A percentile compares a stretch with the other conserved stretches of the same genome.
phyloP scores from a whole-genome alignment of 2,329 filamentous ascomycete genomes.

The Alternaria consortialis region DNA sequence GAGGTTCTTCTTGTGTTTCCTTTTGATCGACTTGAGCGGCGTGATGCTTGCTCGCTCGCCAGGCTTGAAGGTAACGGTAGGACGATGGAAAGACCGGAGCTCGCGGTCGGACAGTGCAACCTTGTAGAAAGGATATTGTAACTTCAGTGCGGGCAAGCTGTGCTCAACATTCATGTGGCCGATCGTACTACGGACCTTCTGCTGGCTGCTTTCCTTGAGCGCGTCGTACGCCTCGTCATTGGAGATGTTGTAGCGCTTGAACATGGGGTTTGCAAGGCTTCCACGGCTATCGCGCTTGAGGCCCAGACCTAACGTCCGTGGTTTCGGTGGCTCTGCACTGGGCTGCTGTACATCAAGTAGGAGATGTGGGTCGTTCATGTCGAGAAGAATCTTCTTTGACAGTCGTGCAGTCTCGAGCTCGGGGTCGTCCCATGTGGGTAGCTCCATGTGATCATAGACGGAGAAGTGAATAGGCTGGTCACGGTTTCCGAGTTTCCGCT shows the following conservation, averaged over 20 bases:
- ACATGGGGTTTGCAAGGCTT: constrained; percentile 75
- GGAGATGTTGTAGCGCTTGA: constrained; percentile 89
- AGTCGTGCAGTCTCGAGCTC: constrained; percentile 75
- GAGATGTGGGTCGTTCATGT: constrained; percentile 87
- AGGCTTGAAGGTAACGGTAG: constrained; percentile 75
- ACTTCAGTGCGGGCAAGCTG: constrained; percentile 86
- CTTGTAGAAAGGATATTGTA: constrained; percentile 96
- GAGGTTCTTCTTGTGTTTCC: constrained; percentile 81
- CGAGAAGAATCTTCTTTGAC: constrained; percentile 80
- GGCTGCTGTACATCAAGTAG: constrained; percentile 80
- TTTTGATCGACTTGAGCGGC: constrained; percentile 74
- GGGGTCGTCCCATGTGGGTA: constrained; percentile 81
- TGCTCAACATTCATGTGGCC: constrained; percentile 94
- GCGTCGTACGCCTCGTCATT: constrained; percentile 96
- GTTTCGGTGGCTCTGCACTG: constrained; percentile 69
- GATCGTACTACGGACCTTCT: constrained; percentile 91
- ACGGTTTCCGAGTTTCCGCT: constrained; percentile 64
- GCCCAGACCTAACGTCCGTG: constrained; percentile 58
- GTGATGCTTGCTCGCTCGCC: constrained; percentile 77
- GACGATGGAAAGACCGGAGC: constrained; percentile 84
- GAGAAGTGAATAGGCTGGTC: constrained; percentile 41
- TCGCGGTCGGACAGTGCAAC: constrained; percentile 78
- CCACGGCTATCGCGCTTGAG: constrained; percentile 73
- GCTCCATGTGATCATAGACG: constrained; percentile 47
- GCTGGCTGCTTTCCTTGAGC: constrained; percentile 95